Base-by-base conservation (phyloP, 495 filamentous ascomycete species). In the Poronia punctata region DNA sequence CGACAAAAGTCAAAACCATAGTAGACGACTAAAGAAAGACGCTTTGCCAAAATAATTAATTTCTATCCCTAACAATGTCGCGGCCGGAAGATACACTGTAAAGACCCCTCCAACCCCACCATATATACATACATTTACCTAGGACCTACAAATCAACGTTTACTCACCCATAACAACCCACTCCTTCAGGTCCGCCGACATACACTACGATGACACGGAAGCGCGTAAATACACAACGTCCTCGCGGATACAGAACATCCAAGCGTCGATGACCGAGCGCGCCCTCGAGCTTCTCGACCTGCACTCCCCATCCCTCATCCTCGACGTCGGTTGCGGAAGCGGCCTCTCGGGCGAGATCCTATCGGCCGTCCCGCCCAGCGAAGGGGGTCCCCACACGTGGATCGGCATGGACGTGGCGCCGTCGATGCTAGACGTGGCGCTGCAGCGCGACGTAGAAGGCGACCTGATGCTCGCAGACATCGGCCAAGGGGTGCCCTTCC, bases 161-260 rank as follows among this genome's bases (percentile, higher is more conserved):
- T 30, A 31, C 26, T 48, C 40, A 39, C 19, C 35, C 41, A 48
- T 40, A 41, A 44, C 52, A 32, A 47, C 46, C 20, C 30, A 19
- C 40, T 22, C 24, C 23, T 37, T 42, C 53, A 94, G 88, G 51
- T 85, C 86, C 35, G 88, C 92, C 43, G 92, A 98, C 68, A 78
- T 97, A 51, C 92, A 90, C 70, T 98, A 98, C 71, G 84, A 95
- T 67, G 93, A 96, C 62, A 73, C 75, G 69, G 88, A 94, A 69
- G 88, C 92, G 10, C 82, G 82, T 59, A 90, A 95, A 70, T 98
- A 98, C 68, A 98, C 93, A n/a, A 95, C 90, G 20, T 86, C 79
- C 39, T 95, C 88, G 14, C 88, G 92, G 39, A 97, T 98, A 56
- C 83, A 88, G 53, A 86, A 84, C 48, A 92, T 98, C 59, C 92